phyloP scores from a whole-genome alignment of 1,284 basidiomycete species.

The Paramarasmius palmivorus region DNA sequence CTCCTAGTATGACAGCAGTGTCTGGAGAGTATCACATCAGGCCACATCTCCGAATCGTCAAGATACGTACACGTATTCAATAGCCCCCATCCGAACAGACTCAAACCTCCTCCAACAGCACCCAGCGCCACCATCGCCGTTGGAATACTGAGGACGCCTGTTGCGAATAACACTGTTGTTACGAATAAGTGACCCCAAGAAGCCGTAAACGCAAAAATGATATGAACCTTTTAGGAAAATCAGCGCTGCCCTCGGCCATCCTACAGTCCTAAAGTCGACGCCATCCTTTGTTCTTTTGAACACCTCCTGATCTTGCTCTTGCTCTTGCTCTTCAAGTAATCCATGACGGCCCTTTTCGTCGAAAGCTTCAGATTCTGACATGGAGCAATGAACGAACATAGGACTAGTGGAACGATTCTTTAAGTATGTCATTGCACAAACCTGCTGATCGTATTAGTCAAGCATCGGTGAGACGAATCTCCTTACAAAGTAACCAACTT shows the following conservation, averaged over 20 bases:
- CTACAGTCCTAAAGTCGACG: slow-evolving; percentile 1
- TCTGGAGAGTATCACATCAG: background rate
- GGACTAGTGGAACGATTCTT: too few relatives aligned
- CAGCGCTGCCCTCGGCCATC: background rate
- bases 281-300: slow-evolving; percentile 3
- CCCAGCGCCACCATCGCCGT: background rate
- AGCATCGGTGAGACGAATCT: too few relatives aligned
- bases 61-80: background rate
- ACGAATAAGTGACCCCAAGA: background rate
- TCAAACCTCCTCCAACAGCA: background rate
- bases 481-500: too few relatives aligned
- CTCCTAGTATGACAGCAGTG: background rate
- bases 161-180: background rate
- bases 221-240: background rate
- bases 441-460: too few relatives aligned
- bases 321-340: background rate
- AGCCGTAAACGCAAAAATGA: too few relatives aligned
- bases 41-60: background rate
- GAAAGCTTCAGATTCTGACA: background rate
- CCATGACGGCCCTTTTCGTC: background rate
- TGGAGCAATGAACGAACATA: background rate
- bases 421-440: too few relatives aligned
- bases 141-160: background rate
- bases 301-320: background rate
- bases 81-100: background rate